These are phyloP conservation scores for Macadamia integrifolia DNA, from an alignment of 164 flowering plant species.

Conservation along the genomic window DNA sequence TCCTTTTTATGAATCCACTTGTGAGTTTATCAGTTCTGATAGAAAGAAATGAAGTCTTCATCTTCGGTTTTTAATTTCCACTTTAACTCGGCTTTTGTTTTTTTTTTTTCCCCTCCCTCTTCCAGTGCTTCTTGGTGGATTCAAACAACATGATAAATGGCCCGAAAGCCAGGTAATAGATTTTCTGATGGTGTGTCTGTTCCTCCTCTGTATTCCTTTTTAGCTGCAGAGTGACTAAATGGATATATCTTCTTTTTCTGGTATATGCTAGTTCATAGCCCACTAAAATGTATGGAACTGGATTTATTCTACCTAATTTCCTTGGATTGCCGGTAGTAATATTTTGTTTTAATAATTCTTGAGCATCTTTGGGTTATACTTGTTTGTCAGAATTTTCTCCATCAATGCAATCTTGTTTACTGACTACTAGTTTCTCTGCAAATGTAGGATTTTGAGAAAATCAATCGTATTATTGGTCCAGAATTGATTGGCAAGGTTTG, in stretches of 20 bases:
- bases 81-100: too few species aligned
- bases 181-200: slow-evolving; percentile 38
- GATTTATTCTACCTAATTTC: too few species aligned
- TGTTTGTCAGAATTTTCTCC: too few species aligned
- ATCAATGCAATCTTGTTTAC: neutral
- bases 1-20: slow-evolving; percentile 94
- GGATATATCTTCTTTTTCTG: neutral
- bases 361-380: too few species aligned
- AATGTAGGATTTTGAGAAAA: slow-evolving; percentile 70
- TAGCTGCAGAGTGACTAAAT: neutral
- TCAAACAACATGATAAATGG: slow-evolving; percentile 39
- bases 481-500: slow-evolving; percentile 84
- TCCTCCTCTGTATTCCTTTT: neutral
- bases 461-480: slow-evolving; percentile 72
- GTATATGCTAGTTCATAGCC: too few species aligned
- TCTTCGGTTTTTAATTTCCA: neutral
- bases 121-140: slow-evolving; percentile 78
- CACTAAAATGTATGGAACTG: too few species aligned
- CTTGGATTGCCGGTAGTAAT: too few species aligned
- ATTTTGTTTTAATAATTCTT: too few species aligned
- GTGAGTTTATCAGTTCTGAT: slow-evolving; percentile 22
- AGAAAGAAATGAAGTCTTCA: neutral
- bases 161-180: too few species aligned
- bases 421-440: slow-evolving; percentile 1
- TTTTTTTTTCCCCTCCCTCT: neutral